phyloP scores from a whole-genome alignment of 2,329 filamentous ascomycete genomes.

The Aaosphaeria arxii region DNA sequence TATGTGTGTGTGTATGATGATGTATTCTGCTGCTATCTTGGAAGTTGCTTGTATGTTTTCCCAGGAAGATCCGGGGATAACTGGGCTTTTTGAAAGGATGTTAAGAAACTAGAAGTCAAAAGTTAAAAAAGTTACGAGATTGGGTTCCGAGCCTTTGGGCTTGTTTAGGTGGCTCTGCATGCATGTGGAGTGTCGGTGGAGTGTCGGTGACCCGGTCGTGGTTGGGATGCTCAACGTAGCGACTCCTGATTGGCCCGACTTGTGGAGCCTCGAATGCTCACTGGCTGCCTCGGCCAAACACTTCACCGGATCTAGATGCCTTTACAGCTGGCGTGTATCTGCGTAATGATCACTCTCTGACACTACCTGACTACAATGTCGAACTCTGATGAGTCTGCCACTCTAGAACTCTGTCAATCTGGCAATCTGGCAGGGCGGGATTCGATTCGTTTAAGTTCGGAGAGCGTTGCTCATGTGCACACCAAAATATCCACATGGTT shows the following conservation, averaged over 20 bases:
- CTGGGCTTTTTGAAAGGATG: conserved; percentile 1
- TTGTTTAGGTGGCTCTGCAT: conserved; percentile 29
- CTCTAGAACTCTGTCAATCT: too few relatives aligned
- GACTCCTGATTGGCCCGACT: conserved; percentile 25
- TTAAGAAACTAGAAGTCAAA: not conserved
- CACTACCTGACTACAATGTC: too few relatives aligned
- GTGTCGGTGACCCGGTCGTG: conserved; percentile 24
- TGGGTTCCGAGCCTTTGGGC: conserved; percentile 17
- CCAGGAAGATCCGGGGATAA: too few relatives aligned
- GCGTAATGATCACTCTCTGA: too few relatives aligned
- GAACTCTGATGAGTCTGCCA: too few relatives aligned
- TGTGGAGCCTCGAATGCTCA: conserved; percentile 23
- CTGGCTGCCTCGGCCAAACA: conserved; percentile 23
- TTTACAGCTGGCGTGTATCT: conserved; percentile 5
- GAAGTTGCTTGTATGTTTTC: too few relatives aligned
- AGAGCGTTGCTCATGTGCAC: too few relatives aligned
- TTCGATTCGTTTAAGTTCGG: too few relatives aligned
- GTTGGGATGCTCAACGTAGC: conserved; percentile 34
- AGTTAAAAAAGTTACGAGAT: conserved; percentile 26
- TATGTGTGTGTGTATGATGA: too few relatives aligned
- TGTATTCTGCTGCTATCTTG: too few relatives aligned
- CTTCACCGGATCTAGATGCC: conserved; percentile 22
- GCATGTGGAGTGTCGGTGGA: conserved; percentile 21
- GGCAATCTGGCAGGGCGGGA: too few relatives aligned
- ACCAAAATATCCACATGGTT: too few relatives aligned